These are phyloP conservation scores for Penicillium daleae DNA, from an alignment of 495 filamentous ascomycete genomes.

Conservation along the genomic window DNA sequence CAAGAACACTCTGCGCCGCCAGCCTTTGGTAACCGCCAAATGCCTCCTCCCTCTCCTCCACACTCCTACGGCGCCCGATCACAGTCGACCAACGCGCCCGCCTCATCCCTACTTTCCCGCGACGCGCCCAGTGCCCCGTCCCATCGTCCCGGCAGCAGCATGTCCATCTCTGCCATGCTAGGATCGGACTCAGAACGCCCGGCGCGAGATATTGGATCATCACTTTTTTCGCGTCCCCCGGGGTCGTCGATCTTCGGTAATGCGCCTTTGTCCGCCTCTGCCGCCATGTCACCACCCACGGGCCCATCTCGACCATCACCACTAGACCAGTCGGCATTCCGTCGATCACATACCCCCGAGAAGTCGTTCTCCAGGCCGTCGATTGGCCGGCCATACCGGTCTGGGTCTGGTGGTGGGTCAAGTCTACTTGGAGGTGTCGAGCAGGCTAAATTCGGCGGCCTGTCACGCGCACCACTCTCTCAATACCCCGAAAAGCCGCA, in stretches of 20 bases:
- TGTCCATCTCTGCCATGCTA: constrained; percentile 97
- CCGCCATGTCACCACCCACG: constrained; percentile 52
- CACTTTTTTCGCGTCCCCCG: constrained; percentile 58
- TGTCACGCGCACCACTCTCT: constrained; percentile 36
- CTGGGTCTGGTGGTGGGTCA: constrained; percentile 47
- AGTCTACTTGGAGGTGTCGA: constrained; percentile 33
- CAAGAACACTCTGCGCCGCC: constrained; percentile 50
- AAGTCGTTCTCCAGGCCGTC: constrained; percentile 47
- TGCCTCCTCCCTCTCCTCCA: constrained; percentile 64
- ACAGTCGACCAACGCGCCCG: constrained; percentile 44
- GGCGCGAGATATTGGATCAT: constrained; percentile 55
- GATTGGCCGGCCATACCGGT: constrained; percentile 44
- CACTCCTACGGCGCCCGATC: constrained; percentile 53
- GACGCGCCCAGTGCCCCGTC: constrained; percentile 53
- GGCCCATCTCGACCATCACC: constrained; percentile 48
- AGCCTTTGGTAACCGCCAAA: constrained; percentile 55
- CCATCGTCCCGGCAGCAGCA: constrained; percentile 71
- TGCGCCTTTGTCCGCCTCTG: constrained; percentile 37
- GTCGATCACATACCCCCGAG: constrained; percentile 77
- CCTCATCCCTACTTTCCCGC: constrained; percentile 53
- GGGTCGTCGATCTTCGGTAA: constrained; percentile 49
- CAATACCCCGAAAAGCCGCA: constrained; percentile 47
- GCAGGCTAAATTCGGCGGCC: constrained; percentile 40
- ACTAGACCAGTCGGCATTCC: constrained; percentile 63
- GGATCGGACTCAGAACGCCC: constrained; percentile 65